Percentiles rank a stretch among this genome's conserved stretches.
phyloP scores from a whole-genome alignment of 495 filamentous ascomycete species.

The Trichoderma parareesei region DNA sequence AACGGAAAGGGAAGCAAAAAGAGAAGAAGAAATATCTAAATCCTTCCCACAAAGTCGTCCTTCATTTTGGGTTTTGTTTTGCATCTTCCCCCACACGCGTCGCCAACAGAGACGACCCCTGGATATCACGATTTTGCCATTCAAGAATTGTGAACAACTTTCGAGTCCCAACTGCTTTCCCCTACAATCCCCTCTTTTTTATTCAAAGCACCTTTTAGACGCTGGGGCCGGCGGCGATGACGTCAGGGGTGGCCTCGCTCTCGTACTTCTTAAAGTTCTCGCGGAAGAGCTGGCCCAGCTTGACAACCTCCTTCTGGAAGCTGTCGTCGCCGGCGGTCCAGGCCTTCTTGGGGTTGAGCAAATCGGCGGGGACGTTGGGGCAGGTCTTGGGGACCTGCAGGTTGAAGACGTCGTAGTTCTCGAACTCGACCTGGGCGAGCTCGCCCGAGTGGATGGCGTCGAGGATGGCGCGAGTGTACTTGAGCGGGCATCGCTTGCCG shows the following conservation, averaged over 20 bases:
- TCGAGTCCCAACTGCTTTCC: background rate
- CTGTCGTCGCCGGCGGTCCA: slow-evolving; percentile 72
- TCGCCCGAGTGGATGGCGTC: slow-evolving; percentile 96
- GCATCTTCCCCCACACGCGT: background rate
- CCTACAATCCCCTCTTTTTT: too few relatives aligned
- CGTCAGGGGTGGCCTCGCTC: slow-evolving; percentile 77
- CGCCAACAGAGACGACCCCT: background rate
- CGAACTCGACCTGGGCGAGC: slow-evolving; percentile 83
- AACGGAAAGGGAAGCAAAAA: background rate
- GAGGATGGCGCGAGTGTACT: slow-evolving; percentile 97
- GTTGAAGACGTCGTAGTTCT: slow-evolving; percentile 95
- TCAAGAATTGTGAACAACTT: background rate
- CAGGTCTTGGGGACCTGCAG: slow-evolving; percentile 83
- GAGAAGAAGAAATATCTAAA: background rate
- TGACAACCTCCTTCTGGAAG: slow-evolving; percentile 81
- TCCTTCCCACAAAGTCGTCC: background rate
- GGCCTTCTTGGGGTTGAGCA: slow-evolving; percentile 87
- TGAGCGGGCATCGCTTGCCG: slow-evolving; percentile 96
- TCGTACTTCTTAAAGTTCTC: slow-evolving; percentile 97
- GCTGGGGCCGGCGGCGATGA: slow-evolving; percentile 58
- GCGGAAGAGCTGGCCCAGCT: slow-evolving; percentile 78
- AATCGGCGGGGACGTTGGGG: slow-evolving; percentile 76
- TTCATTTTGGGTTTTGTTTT: background rate
- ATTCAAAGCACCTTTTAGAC: slow-evolving; percentile 22
- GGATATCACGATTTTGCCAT: slow-evolving; percentile 2